phyloP scores from a whole-genome alignment of 2,329 filamentous ascomycete genomes.

The Ophiobolus disseminans region DNA sequence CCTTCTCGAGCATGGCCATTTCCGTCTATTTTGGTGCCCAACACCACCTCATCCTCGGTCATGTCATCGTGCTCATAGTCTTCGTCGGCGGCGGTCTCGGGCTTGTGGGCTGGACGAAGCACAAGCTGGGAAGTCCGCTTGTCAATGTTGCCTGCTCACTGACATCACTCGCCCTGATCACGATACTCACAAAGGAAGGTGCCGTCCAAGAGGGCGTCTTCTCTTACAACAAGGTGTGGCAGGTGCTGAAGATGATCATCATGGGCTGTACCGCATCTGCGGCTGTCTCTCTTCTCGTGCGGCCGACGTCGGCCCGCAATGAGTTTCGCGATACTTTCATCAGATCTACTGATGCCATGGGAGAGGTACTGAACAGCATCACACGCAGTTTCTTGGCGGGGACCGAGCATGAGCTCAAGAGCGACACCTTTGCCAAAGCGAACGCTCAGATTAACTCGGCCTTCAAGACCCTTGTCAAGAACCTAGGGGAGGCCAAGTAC shows the following conservation, averaged over 20 bases:
- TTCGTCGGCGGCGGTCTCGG: constrained; percentile 88
- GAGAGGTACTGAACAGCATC: constrained; percentile 81
- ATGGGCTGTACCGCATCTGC: constrained; percentile 64
- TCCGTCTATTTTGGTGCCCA: constrained; percentile 78
- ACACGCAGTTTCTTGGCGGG: constrained; percentile 85
- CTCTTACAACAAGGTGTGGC: constrained; percentile 82
- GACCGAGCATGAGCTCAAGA: constrained; percentile 76
- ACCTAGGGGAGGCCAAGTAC: constrained; percentile 83
- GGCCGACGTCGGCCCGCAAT: constrained; percentile 77
- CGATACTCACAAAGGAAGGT: constrained; percentile 88
- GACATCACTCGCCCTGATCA: constrained; percentile 87
- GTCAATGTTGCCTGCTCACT: constrained; percentile 83
- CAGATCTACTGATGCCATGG: constrained; percentile 75
- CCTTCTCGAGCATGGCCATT: constrained; percentile 85
- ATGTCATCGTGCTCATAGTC: constrained; percentile 78
- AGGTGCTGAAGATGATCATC: constrained; percentile 61
- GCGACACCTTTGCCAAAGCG: constrained; percentile 68
- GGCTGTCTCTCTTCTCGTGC: constrained; percentile 69
- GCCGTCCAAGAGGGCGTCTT: constrained; percentile 83
- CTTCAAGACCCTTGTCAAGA: constrained; percentile 74
- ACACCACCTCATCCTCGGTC: constrained; percentile 72
- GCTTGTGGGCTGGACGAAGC: constrained; percentile 87
- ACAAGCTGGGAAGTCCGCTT: constrained; percentile 76
- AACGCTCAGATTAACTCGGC: constrained; percentile 70
- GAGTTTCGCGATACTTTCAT: constrained; percentile 77